Evolutionary conservation across 2,329 filamentous ascomycete species (phyloP), one percentile per base, ranked within the genome.

Genomic region (Calonectria henricotiae): DNA sequence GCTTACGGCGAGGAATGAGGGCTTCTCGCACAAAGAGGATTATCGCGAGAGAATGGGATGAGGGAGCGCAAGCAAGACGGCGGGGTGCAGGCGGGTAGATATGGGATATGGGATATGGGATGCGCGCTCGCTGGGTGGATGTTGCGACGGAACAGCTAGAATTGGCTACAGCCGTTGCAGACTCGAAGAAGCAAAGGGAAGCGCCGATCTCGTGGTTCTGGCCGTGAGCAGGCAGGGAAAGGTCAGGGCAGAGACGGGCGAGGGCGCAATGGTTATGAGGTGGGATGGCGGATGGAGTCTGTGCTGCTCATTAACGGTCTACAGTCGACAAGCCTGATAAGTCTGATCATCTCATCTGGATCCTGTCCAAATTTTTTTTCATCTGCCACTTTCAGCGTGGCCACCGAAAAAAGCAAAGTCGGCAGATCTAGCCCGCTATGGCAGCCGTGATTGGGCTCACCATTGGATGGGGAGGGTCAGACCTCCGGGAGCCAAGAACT

Each of bases 331-430:
- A 20, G 55, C 27, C 27, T 30, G 27, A 7, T 30, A 20, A 49
- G 44, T 67, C 71, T 69, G 55, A 76, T 76, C 75, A 75, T 74
- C 51, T 76, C 75, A 75, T 74, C 51, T 67, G 67, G 41, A 67
- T 32, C 67, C 49, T 41, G 47, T 51, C 72, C 54, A 70, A 74
- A 69, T 73, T 69, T 77, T 65, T 69, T 49, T 65, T 65, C 44
- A 15, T 60, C 55, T 61, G 61, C 44, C 30, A 30, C 51, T 51
- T 58, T 61, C 65, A 54, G 68, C 44, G 51, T n/a, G 62, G 44
- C 30, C 67, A 17, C 70, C 51, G 17, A 68, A 74, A 72, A 39
- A 67, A 72, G 72, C 27, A 70, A 74, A 68, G 62, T 67, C 64
- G 47, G 17, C 51, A 75, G 55, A 65, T 73, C 44, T 62, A 71